phyloP scores from a whole-genome alignment of 345 rosid genomes.

The Triadica sebifera region DNA sequence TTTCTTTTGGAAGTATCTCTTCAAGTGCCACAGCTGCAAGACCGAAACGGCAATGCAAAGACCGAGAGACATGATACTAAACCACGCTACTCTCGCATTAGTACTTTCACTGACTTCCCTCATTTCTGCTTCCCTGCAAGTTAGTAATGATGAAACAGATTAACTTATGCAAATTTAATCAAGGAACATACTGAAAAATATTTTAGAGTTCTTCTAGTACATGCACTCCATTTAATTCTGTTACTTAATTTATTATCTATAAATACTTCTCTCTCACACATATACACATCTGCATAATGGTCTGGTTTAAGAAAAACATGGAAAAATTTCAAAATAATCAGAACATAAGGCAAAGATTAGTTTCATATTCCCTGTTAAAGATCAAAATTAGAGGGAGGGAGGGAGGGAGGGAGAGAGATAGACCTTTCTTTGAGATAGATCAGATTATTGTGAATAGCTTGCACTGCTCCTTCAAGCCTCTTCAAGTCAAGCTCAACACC shows the following conservation, averaged over 20 bases:
- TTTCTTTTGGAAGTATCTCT: slow-evolving; percentile 16
- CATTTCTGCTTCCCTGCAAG: slow-evolving; percentile 19
- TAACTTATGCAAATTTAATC: neutral
- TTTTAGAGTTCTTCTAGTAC: neutral
- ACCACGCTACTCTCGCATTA: slow-evolving; percentile 18
- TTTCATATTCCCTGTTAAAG: neutral
- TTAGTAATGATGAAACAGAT: too few relatives aligned
- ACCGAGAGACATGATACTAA: slow-evolving; percentile 15
- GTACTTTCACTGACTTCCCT: slow-evolving; percentile 17
- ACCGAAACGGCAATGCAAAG: slow-evolving; percentile 9
- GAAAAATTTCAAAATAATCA: neutral
- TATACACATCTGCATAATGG: neutral
- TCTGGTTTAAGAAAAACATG: neutral
- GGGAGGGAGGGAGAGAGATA: neutral
- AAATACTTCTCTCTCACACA: too few relatives aligned
- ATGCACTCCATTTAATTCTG: neutral
- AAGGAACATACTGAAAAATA: neutral
- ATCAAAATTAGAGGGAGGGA: neutral
- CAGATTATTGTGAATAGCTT: slow-evolving; percentile 58
- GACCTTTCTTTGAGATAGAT: slow-evolving; percentile 64
- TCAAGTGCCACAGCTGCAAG: slow-evolving; percentile 18
- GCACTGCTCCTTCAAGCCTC: slow-evolving; percentile 68
- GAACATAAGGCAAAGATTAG: neutral
- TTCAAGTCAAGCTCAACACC: slow-evolving; percentile 84
- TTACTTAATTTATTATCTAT: neutral